Conservation (phyloP, 2,329 filamentous ascomycete genomes). For the Hortaea sp. region DNA sequence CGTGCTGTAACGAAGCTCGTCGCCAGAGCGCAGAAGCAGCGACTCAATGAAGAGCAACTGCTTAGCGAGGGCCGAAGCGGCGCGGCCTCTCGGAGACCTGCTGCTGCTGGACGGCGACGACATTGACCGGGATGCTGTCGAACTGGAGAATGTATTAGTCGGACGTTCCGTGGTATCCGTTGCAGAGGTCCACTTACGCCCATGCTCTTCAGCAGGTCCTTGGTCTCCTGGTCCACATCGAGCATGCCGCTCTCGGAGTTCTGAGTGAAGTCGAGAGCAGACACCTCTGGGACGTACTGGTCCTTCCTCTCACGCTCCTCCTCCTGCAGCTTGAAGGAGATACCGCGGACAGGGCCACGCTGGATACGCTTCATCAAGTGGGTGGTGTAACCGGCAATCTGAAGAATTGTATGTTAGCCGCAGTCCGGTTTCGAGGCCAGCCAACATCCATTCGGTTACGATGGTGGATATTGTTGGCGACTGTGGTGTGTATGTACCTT, state of each 20-base stretch:
- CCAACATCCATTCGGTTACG: neutral
- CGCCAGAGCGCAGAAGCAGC: neutral
- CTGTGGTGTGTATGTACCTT: slow-evolving; percentile 52
- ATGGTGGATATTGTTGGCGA: neutral
- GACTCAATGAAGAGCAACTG: neutral
- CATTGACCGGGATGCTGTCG: slow-evolving; percentile 94
- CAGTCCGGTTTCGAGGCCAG: neutral
- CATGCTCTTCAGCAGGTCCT: slow-evolving; percentile 97
- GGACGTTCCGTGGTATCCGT: neutral
- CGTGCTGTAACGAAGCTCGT: neutral
- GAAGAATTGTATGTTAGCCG: neutral
- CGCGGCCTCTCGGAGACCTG: slow-evolving; percentile 74
- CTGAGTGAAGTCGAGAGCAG: slow-evolving; percentile 95
- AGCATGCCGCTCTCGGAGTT: slow-evolving; percentile 86
- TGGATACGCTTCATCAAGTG: slow-evolving; percentile 99
- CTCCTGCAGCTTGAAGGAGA: slow-evolving; percentile 99
- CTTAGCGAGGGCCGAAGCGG: slow-evolving; percentile 50
- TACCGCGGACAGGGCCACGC: slow-evolving; percentile 96
- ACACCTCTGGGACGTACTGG: slow-evolving; percentile 99
- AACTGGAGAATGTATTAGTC: slow-evolving; percentile 53
- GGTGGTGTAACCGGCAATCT: slow-evolving; percentile 98
- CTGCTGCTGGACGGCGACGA: slow-evolving; percentile 79
- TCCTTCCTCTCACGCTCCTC: slow-evolving; percentile 99
- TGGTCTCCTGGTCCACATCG: slow-evolving; percentile 94
- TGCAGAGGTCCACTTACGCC: slow-evolving; percentile 60